These are phyloP conservation scores for Fusarium xyrophilum DNA, from an alignment of 2,329 filamentous ascomycete genomes.

Conservation along the genomic window DNA sequence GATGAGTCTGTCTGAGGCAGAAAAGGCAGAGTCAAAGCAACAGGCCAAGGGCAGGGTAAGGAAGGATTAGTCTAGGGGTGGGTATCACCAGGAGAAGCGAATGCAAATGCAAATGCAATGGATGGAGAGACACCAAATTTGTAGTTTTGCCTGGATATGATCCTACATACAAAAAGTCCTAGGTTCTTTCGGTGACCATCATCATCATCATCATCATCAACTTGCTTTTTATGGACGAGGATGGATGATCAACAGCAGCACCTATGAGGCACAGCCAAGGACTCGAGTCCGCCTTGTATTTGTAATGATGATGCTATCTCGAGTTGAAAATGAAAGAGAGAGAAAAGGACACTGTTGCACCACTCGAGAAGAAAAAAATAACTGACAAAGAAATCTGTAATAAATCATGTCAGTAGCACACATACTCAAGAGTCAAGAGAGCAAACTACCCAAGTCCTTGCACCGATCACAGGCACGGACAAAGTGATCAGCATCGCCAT, in stretches of 20 bases:
- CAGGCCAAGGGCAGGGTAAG: background rate
- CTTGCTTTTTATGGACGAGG: conserved; percentile 12
- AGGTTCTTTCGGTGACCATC: background rate
- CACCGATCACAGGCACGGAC: background rate
- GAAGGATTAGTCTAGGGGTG: conserved; percentile 1
- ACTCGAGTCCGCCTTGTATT: background rate
- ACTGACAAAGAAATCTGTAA: background rate
- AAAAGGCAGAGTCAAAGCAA: background rate
- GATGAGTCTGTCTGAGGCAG: background rate
- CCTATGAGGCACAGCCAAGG: conserved; percentile 17
- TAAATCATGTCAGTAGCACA: background rate
- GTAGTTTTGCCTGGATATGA: conserved; percentile 9
- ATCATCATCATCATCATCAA: background rate
- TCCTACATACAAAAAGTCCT: background rate
- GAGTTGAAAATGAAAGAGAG: background rate
- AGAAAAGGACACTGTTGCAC: background rate
- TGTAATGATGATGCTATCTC: background rate
- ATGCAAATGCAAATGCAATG: background rate
- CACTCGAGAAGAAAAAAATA: background rate
- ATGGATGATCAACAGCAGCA: conserved; percentile 6
- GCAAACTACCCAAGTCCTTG: background rate
- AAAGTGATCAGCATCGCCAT: conserved; percentile 1
- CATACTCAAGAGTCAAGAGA: background rate
- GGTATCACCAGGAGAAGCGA: conserved; percentile 12
- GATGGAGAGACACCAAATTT: conserved; percentile 5